Percentiles rank a stretch among this genome's conserved stretches.
Evolutionary conservation across 257 asterid genomes (phyloP).

Genomic region (Catharanthus roseus): DNA sequence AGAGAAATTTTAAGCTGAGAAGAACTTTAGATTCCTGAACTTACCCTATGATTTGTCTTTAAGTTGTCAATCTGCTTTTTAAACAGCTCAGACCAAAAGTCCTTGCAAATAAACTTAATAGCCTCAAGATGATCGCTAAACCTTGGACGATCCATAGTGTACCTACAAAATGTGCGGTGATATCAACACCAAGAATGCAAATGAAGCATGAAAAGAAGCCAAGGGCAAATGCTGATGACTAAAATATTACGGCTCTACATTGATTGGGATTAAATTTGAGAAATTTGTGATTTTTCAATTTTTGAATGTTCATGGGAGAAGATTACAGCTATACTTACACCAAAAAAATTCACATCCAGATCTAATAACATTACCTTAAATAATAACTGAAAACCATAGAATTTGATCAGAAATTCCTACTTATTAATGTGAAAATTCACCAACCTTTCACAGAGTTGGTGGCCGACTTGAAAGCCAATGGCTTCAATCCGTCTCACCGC

Average conservation of each 20-base stretch:
- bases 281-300: too few species aligned
- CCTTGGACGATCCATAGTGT: constrained; percentile 92
- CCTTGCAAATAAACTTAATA: constrained; percentile 95
- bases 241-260: background rate
- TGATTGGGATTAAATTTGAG: too few species aligned
- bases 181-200: background rate
- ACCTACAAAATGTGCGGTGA: constrained; percentile 31
- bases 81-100: constrained; percentile 97
- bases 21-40: constrained; percentile 25
- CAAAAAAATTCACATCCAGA: background rate
- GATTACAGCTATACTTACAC: background rate
- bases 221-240: background rate
- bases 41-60: constrained; percentile 92
- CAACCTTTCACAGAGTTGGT: constrained; percentile 83
- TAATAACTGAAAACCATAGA: background rate
- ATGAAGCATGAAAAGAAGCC: background rate
- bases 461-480: constrained; percentile 94
- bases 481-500: constrained; percentile 98
- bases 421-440: background rate
- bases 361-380: background rate
- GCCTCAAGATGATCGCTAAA: constrained; percentile 95
- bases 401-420: background rate
- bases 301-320: too few species aligned
- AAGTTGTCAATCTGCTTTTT: constrained; percentile 97
- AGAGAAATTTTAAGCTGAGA: background rate